Evolutionary conservation across 2,329 filamentous ascomycete species (phyloP), one percentile per base, ranked within the genome.

Genomic region (Sporothrix brasiliensis): DNA sequence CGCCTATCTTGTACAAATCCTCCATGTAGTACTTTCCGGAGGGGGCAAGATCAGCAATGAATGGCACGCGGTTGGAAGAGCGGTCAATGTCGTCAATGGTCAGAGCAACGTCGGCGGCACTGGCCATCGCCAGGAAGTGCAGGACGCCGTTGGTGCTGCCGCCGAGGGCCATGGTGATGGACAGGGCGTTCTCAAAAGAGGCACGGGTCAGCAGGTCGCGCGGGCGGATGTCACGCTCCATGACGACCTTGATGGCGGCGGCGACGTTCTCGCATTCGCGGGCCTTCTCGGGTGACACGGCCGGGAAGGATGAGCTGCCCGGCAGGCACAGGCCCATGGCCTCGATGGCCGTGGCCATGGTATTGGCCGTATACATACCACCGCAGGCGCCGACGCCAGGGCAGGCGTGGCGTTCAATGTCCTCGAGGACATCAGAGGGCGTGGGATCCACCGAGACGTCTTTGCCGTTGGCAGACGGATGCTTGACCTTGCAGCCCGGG

Each of bases 281-380:
- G 81, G 91, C 89, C 82, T 97, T 97, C 63, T 93, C 89, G 0
- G 93, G 92, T 3, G 90, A 92, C 21, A 88, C 85, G 0, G 93
- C 93, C 1, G 93, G 93, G 69, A 89, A 95, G 0, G 91, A 94
- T 0, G 92, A 94, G 0, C 92, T 95, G 1, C 93, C 93, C 0
- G 93, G 92, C 9, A 97, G 84, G 0, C 89, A 89, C 41, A 97
- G 84, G 39, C 93, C 93, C 86, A 97, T 93, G 54, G 92, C 92
- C 82, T 97, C 93, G 74, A 97, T 93, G 16, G 92, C 92, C 0
- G 92, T 94, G 4, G 92, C 92, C 92, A 97, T 94, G 30, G 93
- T 97, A 81, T 97, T 97, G 74, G 93, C 93, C 0, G 93, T 97
- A 82, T 93, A 97, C 93, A 97, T 75, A 85, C 91, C 91, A 70